These are phyloP conservation scores for Coemansia sp. DNA, from an alignment of 192 early-diverging fungal genomes.

Conservation along the genomic window DNA sequence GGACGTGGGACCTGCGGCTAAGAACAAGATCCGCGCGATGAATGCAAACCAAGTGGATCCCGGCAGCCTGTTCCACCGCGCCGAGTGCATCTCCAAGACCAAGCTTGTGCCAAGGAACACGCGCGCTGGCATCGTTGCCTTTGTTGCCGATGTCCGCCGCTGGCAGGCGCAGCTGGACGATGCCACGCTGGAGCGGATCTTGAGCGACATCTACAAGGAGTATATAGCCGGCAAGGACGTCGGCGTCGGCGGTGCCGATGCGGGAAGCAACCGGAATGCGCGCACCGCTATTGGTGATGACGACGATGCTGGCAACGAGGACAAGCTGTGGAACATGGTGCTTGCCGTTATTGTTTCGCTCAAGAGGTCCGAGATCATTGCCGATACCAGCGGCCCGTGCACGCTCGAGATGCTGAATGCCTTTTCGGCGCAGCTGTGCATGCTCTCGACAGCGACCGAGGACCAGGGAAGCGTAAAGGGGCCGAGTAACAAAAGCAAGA, in stretches of 20 bases:
- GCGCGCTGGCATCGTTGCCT: conserved; percentile 18
- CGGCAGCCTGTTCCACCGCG: conserved; percentile 8
- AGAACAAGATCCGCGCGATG: conserved; percentile 6
- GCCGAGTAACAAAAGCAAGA: neutral
- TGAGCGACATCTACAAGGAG: conserved; percentile 17
- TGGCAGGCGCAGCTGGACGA: conserved; percentile 19
- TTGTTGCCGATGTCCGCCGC: conserved; percentile 11
- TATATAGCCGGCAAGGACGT: conserved; percentile 13
- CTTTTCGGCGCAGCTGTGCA: conserved; percentile 39
- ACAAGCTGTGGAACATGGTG: conserved; percentile 26
- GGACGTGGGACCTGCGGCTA: conserved; percentile 17
- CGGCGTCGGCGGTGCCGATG: neutral
- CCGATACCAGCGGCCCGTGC: conserved; percentile 3
- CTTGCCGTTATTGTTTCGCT: conserved; percentile 32
- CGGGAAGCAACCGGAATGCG: neutral
- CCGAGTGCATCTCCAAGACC: neutral
- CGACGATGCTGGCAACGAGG: neutral
- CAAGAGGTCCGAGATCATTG: neutral
- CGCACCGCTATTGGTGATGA: neutral
- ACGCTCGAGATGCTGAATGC: conserved; percentile 18
- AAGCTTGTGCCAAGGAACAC: conserved; percentile 10
- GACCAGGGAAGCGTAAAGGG: conserved; percentile 22
- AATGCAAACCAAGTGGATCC: neutral
- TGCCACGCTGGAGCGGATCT: conserved; percentile 11
- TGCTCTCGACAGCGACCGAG: conserved; percentile 46